A percentile compares a stretch with the other conserved stretches of the same genome.
These are phyloP conservation scores for Paraurostyla sp. DNA, from an alignment of 73 alveolate species.

Conservation along the genomic window DNA sequence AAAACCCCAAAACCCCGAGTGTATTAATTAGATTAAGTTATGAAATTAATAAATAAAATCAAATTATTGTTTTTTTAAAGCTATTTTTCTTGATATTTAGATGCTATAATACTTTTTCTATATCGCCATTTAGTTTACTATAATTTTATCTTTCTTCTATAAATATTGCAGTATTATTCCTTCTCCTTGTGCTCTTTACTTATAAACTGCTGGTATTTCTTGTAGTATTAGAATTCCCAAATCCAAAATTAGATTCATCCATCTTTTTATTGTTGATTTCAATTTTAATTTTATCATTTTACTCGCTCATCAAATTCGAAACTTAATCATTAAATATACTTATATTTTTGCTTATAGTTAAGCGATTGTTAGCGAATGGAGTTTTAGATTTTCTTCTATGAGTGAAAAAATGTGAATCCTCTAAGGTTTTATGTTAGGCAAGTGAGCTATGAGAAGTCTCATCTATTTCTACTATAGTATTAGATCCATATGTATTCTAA, in stretches of 20 bases:
- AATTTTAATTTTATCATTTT: too few relatives aligned
- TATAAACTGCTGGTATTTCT: neutral
- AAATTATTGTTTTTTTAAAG: too few relatives aligned
- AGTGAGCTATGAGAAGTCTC: neutral
- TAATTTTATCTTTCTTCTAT: neutral
- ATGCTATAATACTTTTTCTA: conserved; percentile 2
- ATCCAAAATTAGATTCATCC: too few relatives aligned
- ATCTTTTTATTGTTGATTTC: too few relatives aligned
- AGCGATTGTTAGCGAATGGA: neutral
- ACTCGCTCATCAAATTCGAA: neutral
- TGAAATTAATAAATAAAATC: too few relatives aligned
- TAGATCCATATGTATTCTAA: neutral
- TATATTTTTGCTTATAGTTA: neutral
- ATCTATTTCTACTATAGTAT: neutral
- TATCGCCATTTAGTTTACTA: neutral
- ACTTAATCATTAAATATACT: neutral
- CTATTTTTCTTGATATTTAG: neutral
- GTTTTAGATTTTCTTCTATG: neutral
- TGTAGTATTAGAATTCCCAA: neutral
- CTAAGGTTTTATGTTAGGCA: neutral
- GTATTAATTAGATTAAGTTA: too few relatives aligned
- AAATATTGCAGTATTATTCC: neutral
- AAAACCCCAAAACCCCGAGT: too few relatives aligned
- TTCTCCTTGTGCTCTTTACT: neutral
- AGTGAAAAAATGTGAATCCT: neutral